Base-by-base conservation (phyloP, 2,329 filamentous ascomycete genomes). In the Fusarium paranaense region DNA sequence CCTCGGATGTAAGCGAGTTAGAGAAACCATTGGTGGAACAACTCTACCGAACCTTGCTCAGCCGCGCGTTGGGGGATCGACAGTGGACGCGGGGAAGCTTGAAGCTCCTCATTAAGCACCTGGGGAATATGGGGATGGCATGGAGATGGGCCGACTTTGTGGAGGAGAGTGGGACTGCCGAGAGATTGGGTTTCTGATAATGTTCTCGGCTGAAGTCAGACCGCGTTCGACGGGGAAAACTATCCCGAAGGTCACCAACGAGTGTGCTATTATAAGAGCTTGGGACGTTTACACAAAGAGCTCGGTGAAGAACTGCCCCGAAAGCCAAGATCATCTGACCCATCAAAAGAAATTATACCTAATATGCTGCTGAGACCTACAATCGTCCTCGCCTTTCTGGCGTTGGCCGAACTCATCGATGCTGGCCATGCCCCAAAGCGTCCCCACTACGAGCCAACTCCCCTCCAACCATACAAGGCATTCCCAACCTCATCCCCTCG, bases 381-480 rank as follows among this genome's bases (percentile, higher is more conserved):
- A 35, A 35, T 62, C n/a, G 16, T 33, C 4, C 13, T 50, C 42
- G 59, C 42, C 32, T 37, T 62, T 16, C 32, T 62, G 22, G 59
- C 42, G 10, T 33, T 62, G 16, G 40, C 18, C 16, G 40, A 50
- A 27, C 30, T 62, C 20, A 50, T 62, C 16, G 42, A 62, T 13
- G 59, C 59, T 27, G 42, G 59, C 33, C 59, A 18, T 9, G 32
- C 30, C 38, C 59, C 59, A 27, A 50, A 62, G 16, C 59, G 59
- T 62, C 59, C 59, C 18, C 59, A 62, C 42, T 30, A 62, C 22
- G 59, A 62, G 13, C 59, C 59, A 62, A 50, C 59, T 50, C 59
- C 59, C 16, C 59, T 62, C 13, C 59, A 52, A 20, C 59, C 59
- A 50, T 62, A 50, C 59, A 62, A 62, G 5, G 30, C 59, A 5